phyloP scores from a whole-genome alignment of 371 early-diverging fungal genomes.

The Mortierella sp. region DNA sequence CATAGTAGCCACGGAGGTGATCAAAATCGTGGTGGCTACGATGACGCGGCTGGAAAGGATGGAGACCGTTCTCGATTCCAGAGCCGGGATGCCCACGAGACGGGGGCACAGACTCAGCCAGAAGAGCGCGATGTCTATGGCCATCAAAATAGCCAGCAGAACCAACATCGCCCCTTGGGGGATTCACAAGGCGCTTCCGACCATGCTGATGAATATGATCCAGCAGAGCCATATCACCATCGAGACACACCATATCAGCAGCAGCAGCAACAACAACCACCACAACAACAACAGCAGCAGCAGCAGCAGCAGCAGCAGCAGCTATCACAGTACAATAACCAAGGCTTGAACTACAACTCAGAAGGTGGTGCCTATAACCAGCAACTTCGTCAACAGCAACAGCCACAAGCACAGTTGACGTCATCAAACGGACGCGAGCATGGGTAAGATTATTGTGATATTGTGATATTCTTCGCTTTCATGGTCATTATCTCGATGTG shows the following conservation, averaged over 20 bases:
- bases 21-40: slow-evolving; percentile 18
- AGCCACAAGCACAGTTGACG: slow-evolving; percentile 12
- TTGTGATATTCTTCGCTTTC: not conserved
- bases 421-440: slow-evolving; percentile 36
- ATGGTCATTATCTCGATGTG: not conserved
- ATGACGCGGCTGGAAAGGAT: slow-evolving; percentile 21
- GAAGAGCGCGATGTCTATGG: slow-evolving; percentile 11
- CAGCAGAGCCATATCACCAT: slow-evolving; percentile 28
- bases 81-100: slow-evolving; percentile 16
- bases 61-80: slow-evolving; percentile 30
- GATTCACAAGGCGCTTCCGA: slow-evolving; percentile 6
- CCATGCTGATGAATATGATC: slow-evolving; percentile 20
- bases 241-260: slow-evolving; percentile 9
- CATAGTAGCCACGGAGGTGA: slow-evolving; percentile 14
- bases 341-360: slow-evolving; percentile 12
- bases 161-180: not conserved
- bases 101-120: not conserved
- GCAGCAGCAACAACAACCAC: slow-evolving; percentile 18
- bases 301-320: slow-evolving; percentile 10
- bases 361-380: slow-evolving; percentile 24
- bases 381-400: slow-evolving; percentile 20
- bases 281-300: slow-evolving; percentile 13
- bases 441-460: slow-evolving; percentile 33
- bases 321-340: slow-evolving; percentile 4
- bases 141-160: slow-evolving; percentile 5